phyloP scores from a whole-genome alignment of 176 grass and related monocot species.

The Phoenix dactylifera region DNA sequence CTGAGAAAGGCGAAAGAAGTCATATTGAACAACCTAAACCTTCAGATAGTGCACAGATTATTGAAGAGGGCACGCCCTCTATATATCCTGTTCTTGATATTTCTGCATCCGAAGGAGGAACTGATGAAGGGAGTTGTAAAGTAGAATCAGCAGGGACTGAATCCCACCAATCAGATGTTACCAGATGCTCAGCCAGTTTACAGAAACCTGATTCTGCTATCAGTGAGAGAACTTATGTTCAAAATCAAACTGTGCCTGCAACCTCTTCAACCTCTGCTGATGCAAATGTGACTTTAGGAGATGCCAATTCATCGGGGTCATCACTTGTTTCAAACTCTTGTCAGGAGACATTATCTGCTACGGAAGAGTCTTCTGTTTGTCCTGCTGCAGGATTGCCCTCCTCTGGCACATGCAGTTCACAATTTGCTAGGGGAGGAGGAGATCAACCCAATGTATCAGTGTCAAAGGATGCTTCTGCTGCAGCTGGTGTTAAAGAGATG shows the following conservation, averaged over 20 bases:
- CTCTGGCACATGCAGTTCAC: conserved; percentile 13
- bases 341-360: not conserved
- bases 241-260: conserved; percentile 9
- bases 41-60: not conserved
- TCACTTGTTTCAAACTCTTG: not conserved
- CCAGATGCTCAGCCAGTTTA: conserved; percentile 6
- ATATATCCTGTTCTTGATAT: not conserved
- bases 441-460: not conserved
- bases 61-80: no score
- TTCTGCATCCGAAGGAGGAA: not conserved
- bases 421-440: not conserved
- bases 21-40: conserved; percentile 4
- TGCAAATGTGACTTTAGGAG: conserved; percentile 19
- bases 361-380: conserved; percentile 4
- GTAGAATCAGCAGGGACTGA: conserved; percentile 5
- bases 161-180: conserved; percentile 12
- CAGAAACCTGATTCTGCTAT: conserved; percentile 10
- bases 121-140: conserved; percentile 6
- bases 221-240: conserved; percentile 15
- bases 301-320: not conserved
- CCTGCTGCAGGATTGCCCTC: not conserved
- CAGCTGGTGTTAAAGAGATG: conserved; percentile 1
- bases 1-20: conserved; percentile 8
- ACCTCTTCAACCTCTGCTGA: conserved; percentile 9
- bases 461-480: conserved; percentile 1